Evolutionary conservation across 176 grass and related monocot genomes (phyloP).

Genomic region (Pontederia crassipes): DNA sequence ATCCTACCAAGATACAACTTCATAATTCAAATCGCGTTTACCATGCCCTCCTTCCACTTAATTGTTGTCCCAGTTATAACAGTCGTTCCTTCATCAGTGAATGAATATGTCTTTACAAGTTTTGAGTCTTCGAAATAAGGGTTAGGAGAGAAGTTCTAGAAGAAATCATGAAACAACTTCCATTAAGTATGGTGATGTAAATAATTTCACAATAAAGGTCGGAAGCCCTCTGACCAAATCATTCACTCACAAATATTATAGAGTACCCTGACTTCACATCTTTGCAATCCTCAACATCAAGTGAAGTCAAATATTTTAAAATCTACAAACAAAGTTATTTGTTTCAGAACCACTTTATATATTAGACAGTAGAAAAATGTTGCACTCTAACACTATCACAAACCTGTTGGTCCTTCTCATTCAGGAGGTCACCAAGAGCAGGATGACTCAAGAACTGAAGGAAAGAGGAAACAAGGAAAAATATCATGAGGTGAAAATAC

Average conservation of each 20-base stretch:
- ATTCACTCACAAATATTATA: conserved; percentile 52
- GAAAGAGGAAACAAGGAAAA: not conserved
- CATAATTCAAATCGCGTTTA: conserved; percentile 18
- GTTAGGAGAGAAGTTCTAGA: conserved; percentile 73
- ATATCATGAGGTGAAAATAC: not conserved
- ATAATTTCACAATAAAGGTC: not conserved
- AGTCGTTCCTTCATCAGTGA: conserved; percentile 76
- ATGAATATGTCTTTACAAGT: conserved; percentile 75
- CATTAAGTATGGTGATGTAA: not conserved
- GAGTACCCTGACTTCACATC: conserved; percentile 86
- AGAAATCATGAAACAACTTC: conserved; percentile 17
- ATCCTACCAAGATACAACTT: not conserved
- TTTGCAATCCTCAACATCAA: conserved; percentile 71
- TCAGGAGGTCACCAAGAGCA: conserved; percentile 53
- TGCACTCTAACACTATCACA: no score
- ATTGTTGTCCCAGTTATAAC: conserved; percentile 65
- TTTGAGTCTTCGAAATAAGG: conserved; percentile 75
- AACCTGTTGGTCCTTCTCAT: conserved; percentile 74
- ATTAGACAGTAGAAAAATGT: not conserved
- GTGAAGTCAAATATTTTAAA: conserved; percentile 70
- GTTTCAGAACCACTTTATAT: not conserved
- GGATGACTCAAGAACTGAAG: conserved; percentile 92
- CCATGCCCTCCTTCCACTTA: conserved; percentile 98
- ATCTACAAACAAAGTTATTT: conserved; percentile 36
- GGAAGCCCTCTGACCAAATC: not conserved